Base-by-base conservation (phyloP, 768 basidiomycete species). In the Cyclocybe aegerita region DNA sequence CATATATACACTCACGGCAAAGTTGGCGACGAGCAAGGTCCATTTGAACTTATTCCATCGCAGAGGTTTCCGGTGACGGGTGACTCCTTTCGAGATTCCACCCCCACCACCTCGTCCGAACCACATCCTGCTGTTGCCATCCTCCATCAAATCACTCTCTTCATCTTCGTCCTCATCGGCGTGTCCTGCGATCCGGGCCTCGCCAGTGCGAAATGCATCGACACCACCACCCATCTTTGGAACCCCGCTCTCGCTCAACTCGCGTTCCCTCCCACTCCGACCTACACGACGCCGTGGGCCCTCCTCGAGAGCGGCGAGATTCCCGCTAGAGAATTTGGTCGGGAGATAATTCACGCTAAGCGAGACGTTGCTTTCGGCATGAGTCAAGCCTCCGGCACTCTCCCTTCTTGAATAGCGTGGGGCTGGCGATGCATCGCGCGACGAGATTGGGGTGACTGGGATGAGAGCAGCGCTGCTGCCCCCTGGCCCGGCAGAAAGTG, bases 41-140 rank as follows among this genome's bases (percentile, higher is more conserved):
- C 89, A 92, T 64, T 94, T 94, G 78, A 93, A 93, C 57, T 74
- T 78, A 61, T 84, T 93, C 91, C 91, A 93, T 9, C 83, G 70
- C 49, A 87, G 67, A 48, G 10, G 16, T 33, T 48, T 58, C 44
- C 14, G 29, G 15, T 9, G 30, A 10, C 42, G 34, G 30, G 35
- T 17, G 23, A 15, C 12, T 14, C 30, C 43, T 53, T 34, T 51
- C 17, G 15, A 35, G 35, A 9, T 46, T 41, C 39, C 36, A 37
- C 31, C 32, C 46, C 29, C 33, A 1, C 55, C 50, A 47, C 10
- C 39, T 41, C 15, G 9, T 9, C 16, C 35, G 38, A 37, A 48
- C 35, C 34, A 48, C 16, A 9, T 23, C 16, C 42, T 39, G 16
- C 42, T 43, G 36, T 45, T 52, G 29, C 41, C 49, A 15, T 47